These are phyloP conservation scores for Cladosporium sp. DNA, from an alignment of 2,329 filamentous ascomycete genomes.

Conservation along the genomic window DNA sequence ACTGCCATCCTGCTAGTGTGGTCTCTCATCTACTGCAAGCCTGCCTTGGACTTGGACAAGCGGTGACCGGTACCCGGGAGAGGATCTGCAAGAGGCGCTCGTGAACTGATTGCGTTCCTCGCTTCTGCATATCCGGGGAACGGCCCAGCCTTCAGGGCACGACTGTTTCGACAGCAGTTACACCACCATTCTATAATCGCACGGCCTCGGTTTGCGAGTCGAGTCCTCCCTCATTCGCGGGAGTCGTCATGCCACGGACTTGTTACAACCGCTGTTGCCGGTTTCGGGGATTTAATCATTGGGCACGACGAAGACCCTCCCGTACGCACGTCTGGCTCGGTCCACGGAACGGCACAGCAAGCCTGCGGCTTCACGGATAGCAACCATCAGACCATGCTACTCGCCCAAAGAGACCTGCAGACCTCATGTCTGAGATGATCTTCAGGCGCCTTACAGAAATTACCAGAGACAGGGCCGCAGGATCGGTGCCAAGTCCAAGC, in stretches of 20 bases:
- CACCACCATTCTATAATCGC: neutral
- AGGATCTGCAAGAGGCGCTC: neutral
- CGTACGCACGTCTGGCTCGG: conserved; percentile 14
- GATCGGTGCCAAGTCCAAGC: neutral
- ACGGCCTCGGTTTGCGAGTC: conserved; percentile 10
- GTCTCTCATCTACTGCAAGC: neutral
- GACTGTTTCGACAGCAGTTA: neutral
- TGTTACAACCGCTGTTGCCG: conserved; percentile 6
- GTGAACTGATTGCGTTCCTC: neutral
- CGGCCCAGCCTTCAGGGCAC: neutral
- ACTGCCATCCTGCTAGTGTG: neutral
- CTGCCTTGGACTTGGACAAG: neutral
- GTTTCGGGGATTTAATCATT: conserved; percentile 11
- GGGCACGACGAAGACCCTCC: neutral
- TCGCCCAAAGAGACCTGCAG: conserved; percentile 3
- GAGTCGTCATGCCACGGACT: conserved; percentile 6
- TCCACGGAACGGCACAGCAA: conserved; percentile 13
- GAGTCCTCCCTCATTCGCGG: conserved; percentile 8
- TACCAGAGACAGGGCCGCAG: neutral
- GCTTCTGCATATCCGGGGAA: neutral
- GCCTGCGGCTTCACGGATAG: conserved; percentile 12
- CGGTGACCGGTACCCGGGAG: conserved; percentile 18
- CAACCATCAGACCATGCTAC: neutral
- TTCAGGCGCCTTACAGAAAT: neutral
- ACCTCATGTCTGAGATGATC: conserved; percentile 1